Base-by-base conservation (phyloP, 2,329 filamentous ascomycete species). In the Calonectria pauciramosa region DNA sequence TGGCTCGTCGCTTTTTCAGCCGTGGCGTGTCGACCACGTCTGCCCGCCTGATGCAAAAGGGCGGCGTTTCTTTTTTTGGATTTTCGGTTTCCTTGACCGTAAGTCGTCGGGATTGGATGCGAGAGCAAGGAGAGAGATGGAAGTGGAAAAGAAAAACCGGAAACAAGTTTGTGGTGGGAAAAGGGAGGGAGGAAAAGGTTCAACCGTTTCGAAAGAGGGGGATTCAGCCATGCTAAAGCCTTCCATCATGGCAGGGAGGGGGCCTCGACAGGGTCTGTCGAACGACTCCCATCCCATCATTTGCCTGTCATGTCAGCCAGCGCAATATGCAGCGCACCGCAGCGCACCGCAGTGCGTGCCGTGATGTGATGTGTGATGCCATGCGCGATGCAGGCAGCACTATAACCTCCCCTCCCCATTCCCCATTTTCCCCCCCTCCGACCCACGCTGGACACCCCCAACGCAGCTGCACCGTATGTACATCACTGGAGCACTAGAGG, bases 231-330 rank as follows among this genome's bases (percentile, higher is more conserved):
- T 68, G 41, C 51, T 64, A 70, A 60, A 54, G 44, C 30, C 47
- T 28, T 51, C 36, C 23, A 69, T 64, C 63, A 64, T 59, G 71
- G 47, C 67, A 60, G 71, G 52, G 71, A 59, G 52, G 59, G 66
- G 56, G 60, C 54, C 36, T 47, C 41, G 49, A 32, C 54, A 60
- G 70, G 67, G 67, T 67, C 60, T 60, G 71, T 73, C 71, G 71
- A 73, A 72, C 70, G 70, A 72, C 70, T 72, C 60, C 60, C 60
- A 56, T 52, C 67, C 47, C 68, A 73, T 73, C 67, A 60, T 44
- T 56, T 73, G 67, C 41, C 59, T 41, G 56, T 60, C 68, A 49
- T 59, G 68, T 54, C 59, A 70, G 67, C 67, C 68, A 71, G 49
- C 65, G 56, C 52, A 68, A 56, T 68, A 68, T 68, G 49, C 66